Conservation (phyloP, 441 rosid species). For the Adansonia rubrostipa region DNA sequence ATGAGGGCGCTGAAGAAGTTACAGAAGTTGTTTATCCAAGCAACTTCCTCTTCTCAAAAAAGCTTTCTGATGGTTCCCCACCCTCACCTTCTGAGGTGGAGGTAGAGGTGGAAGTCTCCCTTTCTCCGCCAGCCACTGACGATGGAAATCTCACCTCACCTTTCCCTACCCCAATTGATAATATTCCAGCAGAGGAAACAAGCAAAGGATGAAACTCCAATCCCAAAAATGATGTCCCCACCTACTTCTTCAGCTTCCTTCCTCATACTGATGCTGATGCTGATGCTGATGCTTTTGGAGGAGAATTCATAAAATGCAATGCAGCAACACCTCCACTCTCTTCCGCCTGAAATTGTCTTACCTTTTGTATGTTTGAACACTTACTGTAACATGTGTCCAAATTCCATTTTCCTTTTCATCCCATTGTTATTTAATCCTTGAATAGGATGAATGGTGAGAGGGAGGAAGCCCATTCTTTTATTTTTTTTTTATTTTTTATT, state of each 20-base stretch:
- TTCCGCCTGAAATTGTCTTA: neutral
- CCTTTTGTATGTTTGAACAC: neutral
- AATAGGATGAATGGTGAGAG: neutral
- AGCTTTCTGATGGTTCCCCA: conserved; percentile 52
- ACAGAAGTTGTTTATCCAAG: conserved; percentile 74
- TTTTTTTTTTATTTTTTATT: neutral
- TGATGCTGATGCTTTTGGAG: neutral
- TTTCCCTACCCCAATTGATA: neutral
- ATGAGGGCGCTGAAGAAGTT: conserved; percentile 78
- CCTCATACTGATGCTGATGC: neutral
- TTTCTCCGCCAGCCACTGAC: conserved; percentile 27
- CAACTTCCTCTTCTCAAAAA: conserved; percentile 35
- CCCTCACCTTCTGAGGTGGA: conserved; percentile 31
- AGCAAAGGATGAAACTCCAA: neutral
- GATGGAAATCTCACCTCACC: neutral
- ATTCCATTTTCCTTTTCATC: neutral
- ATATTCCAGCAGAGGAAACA: conserved; percentile 3
- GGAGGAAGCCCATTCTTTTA: neutral
- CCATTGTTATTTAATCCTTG: neutral
- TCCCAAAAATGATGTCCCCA: neutral
- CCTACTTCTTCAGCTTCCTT: conserved; percentile 3
- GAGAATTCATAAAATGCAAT: neutral
- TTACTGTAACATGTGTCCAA: neutral
- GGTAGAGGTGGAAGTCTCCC: conserved; percentile 26
- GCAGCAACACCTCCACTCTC: conserved; percentile 3